Evolutionary conservation across 73 alveolate species (phyloP).

Genomic region (Tetrahymena thermophila): DNA sequence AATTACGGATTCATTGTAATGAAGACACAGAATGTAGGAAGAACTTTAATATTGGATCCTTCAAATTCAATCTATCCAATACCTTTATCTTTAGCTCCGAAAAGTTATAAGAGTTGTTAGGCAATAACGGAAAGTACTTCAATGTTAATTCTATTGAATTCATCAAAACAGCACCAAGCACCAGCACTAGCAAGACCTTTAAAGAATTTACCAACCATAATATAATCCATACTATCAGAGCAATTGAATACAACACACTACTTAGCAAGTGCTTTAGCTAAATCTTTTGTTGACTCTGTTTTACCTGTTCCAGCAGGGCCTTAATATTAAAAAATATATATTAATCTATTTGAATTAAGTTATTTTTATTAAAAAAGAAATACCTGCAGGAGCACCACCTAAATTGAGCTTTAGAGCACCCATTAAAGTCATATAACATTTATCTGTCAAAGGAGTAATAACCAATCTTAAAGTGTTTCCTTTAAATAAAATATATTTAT

Average conservation of each 20-base stretch:
- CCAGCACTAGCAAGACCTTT: slow-evolving; percentile 98
- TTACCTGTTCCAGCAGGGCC: slow-evolving; percentile 99
- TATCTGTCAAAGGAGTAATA: slow-evolving; percentile 99
- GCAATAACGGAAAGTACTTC: slow-evolving; percentile 89
- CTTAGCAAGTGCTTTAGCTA: slow-evolving; percentile 97
- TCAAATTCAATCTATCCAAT: slow-evolving; percentile 83
- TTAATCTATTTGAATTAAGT: neutral
- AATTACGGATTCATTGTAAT: slow-evolving; percentile 99
- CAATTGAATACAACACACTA: slow-evolving; percentile 99
- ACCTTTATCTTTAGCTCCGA: slow-evolving; percentile 83
- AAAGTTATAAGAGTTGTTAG: slow-evolving; percentile 78
- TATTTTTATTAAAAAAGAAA: neutral
- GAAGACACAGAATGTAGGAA: slow-evolving; percentile 99
- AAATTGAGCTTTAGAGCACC: slow-evolving; percentile 94
- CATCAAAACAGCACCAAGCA: slow-evolving; percentile 99
- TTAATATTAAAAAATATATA: neutral
- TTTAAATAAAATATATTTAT: too few species aligned
- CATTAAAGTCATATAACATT: slow-evolving; percentile 96
- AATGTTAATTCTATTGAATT: slow-evolving; percentile 94
- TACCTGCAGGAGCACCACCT: slow-evolving; percentile 99
- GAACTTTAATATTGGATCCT: slow-evolving; percentile 82
- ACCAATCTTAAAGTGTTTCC: slow-evolving; percentile 94
- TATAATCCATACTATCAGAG: slow-evolving; percentile 74
- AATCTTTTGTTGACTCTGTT: slow-evolving; percentile 99
- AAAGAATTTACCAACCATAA: slow-evolving; percentile 99